phyloP scores from a whole-genome alignment of 139 green algal genomes.

The Picochlorum costavermella region DNA sequence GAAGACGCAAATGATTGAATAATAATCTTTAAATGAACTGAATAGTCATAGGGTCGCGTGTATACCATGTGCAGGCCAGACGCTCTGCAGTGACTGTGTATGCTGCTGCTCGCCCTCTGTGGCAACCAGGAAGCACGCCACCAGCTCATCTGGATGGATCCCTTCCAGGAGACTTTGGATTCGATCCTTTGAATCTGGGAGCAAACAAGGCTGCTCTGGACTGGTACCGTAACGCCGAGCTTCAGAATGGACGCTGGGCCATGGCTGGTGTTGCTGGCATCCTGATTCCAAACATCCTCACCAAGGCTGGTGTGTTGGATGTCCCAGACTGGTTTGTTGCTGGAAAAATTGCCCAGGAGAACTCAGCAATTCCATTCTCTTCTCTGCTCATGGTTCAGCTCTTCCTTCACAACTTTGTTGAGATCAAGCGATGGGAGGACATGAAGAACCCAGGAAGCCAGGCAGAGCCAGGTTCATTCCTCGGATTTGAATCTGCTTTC shows the following conservation, averaged over 20 bases:
- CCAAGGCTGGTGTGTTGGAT: slow-evolving; percentile 59
- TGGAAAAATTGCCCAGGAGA: slow-evolving; percentile 55
- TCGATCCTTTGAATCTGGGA: slow-evolving; percentile 81
- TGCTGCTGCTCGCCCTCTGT: slow-evolving; percentile 24
- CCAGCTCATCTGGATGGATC: slow-evolving; percentile 39
- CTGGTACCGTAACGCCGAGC: slow-evolving; percentile 80
- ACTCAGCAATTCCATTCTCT: slow-evolving; percentile 27
- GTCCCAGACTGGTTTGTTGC: slow-evolving; percentile 78
- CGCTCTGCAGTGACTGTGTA: slow-evolving; percentile 18
- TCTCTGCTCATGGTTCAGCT: slow-evolving; percentile 61
- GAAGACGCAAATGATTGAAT: neutral
- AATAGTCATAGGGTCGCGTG: neutral
- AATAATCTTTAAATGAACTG: neutral
- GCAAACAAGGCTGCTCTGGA: slow-evolving; percentile 59
- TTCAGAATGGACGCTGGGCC: slow-evolving; percentile 77
- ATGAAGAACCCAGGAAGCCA: slow-evolving; percentile 71
- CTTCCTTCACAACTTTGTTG: slow-evolving; percentile 72
- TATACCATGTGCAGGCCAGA: slow-evolving; percentile 7
- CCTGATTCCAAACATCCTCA: slow-evolving; percentile 64
- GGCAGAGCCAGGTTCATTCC: slow-evolving; percentile 33
- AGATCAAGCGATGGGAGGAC: slow-evolving; percentile 77
- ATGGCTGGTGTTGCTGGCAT: slow-evolving; percentile 86
- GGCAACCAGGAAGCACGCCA: slow-evolving; percentile 30
- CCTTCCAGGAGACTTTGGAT: slow-evolving; percentile 50
- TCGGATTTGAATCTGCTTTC: slow-evolving; percentile 60